phyloP scores from a whole-genome alignment of 2,329 filamentous ascomycete genomes.

The Diplodia scrobiculata region DNA sequence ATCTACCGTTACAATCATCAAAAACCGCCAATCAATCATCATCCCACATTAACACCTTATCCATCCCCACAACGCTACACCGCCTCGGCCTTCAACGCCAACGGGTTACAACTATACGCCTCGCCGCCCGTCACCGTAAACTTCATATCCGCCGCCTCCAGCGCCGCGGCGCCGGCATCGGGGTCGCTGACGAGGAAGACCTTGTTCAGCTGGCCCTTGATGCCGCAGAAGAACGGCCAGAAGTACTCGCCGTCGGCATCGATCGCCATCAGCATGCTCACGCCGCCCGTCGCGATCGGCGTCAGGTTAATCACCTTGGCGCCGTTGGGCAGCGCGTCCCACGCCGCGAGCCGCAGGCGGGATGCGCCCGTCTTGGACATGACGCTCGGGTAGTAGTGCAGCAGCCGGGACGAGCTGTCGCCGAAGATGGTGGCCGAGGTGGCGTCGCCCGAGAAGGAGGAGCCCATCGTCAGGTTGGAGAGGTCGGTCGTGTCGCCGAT shows the following conservation, averaged over 20 bases:
- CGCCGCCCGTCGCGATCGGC: conserved; percentile 10
- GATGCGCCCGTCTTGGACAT: conserved; percentile 29
- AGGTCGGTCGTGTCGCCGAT: conserved; percentile 28
- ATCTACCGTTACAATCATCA: no score
- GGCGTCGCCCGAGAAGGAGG: background rate
- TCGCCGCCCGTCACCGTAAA: conserved; percentile 32
- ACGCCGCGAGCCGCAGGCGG: conserved; percentile 30
- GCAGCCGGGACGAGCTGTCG: conserved; percentile 9
- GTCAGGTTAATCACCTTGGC: conserved; percentile 28
- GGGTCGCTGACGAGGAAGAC: conserved; percentile 31
- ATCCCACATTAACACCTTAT: no score
- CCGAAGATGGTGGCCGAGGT: conserved; percentile 18
- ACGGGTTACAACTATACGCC: conserved; percentile 27
- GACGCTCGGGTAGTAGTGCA: conserved; percentile 31
- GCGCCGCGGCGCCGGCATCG: background rate
- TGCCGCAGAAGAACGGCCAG: conserved; percentile 31
- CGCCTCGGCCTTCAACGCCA: conserved; percentile 20
- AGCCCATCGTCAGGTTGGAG: conserved; percentile 4
- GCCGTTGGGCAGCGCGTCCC: conserved; percentile 30
- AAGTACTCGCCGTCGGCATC: conserved; percentile 30
- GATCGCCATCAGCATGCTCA: conserved; percentile 28
- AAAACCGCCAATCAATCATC: no score
- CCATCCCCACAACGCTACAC: no score
- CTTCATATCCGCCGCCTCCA: conserved; percentile 25
- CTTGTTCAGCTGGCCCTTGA: conserved; percentile 30